Evolutionary conservation across 2,329 filamentous ascomycete species (phyloP), one percentile per base, ranked within the genome.

Genomic region (Endocalyx cinctus): DNA sequence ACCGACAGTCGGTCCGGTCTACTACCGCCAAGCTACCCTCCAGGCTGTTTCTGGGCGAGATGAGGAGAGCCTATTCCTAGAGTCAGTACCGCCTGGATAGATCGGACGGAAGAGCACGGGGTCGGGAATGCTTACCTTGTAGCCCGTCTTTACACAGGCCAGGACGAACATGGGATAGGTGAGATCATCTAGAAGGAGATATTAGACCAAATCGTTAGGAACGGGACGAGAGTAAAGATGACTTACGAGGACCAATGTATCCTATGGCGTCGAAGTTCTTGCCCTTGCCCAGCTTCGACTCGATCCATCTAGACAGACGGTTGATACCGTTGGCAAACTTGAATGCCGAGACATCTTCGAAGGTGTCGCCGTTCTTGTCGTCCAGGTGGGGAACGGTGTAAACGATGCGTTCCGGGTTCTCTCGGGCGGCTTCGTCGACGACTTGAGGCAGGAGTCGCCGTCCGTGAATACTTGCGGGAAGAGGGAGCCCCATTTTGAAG

Each of bases 301-400:
- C 45, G 18, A 48, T 38, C 43, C 43, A 48, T 23, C 39, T 41
- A 17, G 41, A 41, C 10, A 43, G 37, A 5, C 45, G 33, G 30
- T 48, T 48, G 17, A 48, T 37, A 18, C 43, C 45, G 34, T 48
- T 48, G 34, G 45, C 43, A 37, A 48, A 48, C 13, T 39, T 41
- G 12, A 41, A 29, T 13, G 45, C 45, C 5, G 45, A 42, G 22
- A 48, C 37, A 18, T 48, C 41, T 30, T 46, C 45, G 34, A 48
- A 48, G 27, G 38, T 41, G 33, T 48, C 45, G 25, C 43, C 43
- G 8, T 37, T 8, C n/a, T 23, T 7, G 29, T 48, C 45, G 35
- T 35, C 41, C 32, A 47, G 35, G 33, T 47, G 45, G 3, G 45
- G 45, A 16, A 47, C 41, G 12, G 45, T 47, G 31, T 47, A 47